phyloP scores from a whole-genome alignment of 2,329 filamentous ascomycete genomes.

The Epichloe scottii region DNA sequence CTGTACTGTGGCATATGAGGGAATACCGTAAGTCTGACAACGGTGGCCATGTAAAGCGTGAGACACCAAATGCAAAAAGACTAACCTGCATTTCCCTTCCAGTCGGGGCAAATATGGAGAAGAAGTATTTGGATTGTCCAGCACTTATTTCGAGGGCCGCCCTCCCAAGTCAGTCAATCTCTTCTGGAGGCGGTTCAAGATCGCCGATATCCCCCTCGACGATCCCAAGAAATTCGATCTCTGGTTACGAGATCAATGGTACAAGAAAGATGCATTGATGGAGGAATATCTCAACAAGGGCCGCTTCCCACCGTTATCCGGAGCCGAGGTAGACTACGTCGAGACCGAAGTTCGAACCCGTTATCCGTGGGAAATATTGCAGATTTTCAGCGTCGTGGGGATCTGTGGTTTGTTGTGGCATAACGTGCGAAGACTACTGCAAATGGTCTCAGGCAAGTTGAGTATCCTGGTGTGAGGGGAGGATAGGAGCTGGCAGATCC shows the following conservation, averaged over 20 bases:
- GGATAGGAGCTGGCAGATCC: too few species aligned
- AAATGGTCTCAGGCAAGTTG: constrained; percentile 10
- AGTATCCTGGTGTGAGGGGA: constrained; percentile 3
- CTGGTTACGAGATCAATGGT: constrained; percentile 81
- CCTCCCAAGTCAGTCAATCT: constrained; percentile 94
- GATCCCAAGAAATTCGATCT: constrained; percentile 61
- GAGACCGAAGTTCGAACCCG: constrained; percentile 46
- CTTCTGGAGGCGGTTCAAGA: constrained; percentile 78
- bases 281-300: constrained; percentile 70
- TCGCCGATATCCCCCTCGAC: constrained; percentile 71
- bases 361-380: constrained; percentile 41
- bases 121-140: constrained; percentile 73
- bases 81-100: constrained; percentile 4
- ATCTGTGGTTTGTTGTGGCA: constrained; percentile 30
- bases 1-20: constrained; percentile 92
- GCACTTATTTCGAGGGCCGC: constrained; percentile 78
- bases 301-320: constrained; percentile 61
- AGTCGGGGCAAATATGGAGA: constrained; percentile 78
- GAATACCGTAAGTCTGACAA: constrained; percentile 61
- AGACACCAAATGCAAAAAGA: neutral
- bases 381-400: constrained; percentile 39
- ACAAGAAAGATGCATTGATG: constrained; percentile 81
- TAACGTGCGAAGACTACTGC: constrained; percentile 20
- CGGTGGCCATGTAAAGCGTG: neutral
- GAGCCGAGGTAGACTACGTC: constrained; percentile 33